phyloP scores from a whole-genome alignment of 208 protist species.

The Trypanosoma mega region DNA sequence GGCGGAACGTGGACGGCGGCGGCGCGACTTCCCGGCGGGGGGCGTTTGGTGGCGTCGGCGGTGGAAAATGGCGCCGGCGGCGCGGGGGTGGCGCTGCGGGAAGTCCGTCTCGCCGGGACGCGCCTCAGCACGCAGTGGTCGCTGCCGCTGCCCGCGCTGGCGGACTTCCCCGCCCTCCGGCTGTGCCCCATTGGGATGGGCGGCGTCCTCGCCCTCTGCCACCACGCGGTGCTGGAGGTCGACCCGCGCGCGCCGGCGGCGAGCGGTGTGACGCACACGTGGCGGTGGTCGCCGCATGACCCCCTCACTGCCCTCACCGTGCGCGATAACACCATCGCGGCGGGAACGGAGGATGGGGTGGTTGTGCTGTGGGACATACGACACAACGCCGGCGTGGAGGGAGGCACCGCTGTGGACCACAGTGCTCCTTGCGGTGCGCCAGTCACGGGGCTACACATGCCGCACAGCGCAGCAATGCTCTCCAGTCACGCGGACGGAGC shows the following conservation, averaged over 20 bases:
- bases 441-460: slow-evolving; percentile 58
- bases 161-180: slow-evolving; percentile 40
- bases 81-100: slow-evolving; percentile 25
- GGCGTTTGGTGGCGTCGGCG: slow-evolving; percentile 1
- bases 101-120: slow-evolving; percentile 37
- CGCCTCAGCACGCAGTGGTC: slow-evolving; percentile 36
- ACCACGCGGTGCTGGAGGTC: slow-evolving; percentile 50
- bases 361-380: slow-evolving; percentile 68
- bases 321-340: slow-evolving; percentile 54
- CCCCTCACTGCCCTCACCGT: slow-evolving; percentile 46
- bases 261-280: slow-evolving; percentile 34
- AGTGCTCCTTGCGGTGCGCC: slow-evolving; percentile 26
- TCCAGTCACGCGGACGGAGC: slow-evolving; percentile 56
- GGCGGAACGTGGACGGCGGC: slow-evolving; percentile 18
- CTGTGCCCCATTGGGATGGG: slow-evolving; percentile 43
- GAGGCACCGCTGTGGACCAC: slow-evolving; percentile 27
- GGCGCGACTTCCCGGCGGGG: slow-evolving; percentile 12
- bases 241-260: slow-evolving; percentile 17
- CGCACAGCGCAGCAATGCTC: slow-evolving; percentile 47
- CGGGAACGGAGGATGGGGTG: slow-evolving; percentile 56
- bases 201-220: slow-evolving; percentile 33
- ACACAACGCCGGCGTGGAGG: slow-evolving; percentile 10
- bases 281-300: slow-evolving; percentile 57
- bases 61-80: slow-evolving; percentile 28
- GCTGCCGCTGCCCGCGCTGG: slow-evolving; percentile 36